Conservation (phyloP, 495 filamentous ascomycete genomes). For the Aspergillus homomorphus region DNA sequence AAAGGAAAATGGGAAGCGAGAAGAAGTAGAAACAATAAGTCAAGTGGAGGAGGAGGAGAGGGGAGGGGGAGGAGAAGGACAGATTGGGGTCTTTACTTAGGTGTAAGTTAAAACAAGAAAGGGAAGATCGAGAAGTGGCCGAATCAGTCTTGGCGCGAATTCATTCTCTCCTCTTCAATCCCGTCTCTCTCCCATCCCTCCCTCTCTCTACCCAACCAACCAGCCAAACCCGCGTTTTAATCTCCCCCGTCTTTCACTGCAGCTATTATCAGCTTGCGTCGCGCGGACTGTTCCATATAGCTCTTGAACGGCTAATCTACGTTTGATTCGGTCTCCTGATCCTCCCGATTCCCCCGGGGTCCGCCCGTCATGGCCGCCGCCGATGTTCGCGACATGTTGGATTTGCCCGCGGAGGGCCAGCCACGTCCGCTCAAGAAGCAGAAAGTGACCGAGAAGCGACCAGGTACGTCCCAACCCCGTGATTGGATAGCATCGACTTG, state of each 20-base stretch:
- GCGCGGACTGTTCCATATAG: no score
- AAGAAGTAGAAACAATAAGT: no score
- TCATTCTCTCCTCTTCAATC: constrained; percentile 18
- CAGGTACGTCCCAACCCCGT: constrained; percentile 44
- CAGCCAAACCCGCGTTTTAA: background rate
- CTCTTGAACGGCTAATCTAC: background rate
- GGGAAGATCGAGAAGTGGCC: constrained; percentile 14
- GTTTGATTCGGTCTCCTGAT: background rate
- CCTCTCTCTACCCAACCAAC: background rate
- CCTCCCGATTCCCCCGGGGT: background rate
- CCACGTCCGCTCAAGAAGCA: constrained; percentile 72
- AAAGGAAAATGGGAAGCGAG: background rate
- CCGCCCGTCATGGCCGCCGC: constrained; percentile 62
- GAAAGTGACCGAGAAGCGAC: constrained; percentile 66
- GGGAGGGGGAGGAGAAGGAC: constrained; percentile 2
- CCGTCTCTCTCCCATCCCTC: constrained; percentile 11
- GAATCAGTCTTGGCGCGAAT: constrained; percentile 26
- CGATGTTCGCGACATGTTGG: constrained; percentile 89
- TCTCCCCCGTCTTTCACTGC: background rate
- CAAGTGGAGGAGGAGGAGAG: background rate
- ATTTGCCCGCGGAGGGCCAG: constrained; percentile 65
- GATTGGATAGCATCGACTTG: background rate
- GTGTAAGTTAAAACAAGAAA: constrained; percentile 1
- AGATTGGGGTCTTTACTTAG: no score
- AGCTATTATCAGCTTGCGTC: background rate